These are phyloP conservation scores for Fragilaria radians DNA, from an alignment of 108 stramenopile species.

Conservation along the genomic window DNA sequence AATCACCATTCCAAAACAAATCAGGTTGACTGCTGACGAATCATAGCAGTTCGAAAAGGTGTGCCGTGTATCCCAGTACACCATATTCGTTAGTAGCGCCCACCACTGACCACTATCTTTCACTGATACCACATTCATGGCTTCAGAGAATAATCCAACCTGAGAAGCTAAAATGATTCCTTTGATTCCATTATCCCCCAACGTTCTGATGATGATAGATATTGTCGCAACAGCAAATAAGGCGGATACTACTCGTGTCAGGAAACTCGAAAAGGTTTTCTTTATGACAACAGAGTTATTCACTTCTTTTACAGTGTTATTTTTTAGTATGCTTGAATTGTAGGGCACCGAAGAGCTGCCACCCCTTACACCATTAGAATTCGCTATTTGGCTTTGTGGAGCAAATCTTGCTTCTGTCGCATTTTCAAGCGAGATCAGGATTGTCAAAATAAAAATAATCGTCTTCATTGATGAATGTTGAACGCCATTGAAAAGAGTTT, in stretches of 20 bases:
- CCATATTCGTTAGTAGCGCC: not conserved
- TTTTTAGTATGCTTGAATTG: too few species aligned
- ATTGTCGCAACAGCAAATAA: not conserved
- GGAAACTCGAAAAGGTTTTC: not conserved
- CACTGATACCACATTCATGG: not conserved
- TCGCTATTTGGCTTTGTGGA: too few species aligned
- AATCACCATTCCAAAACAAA: constrained; percentile 1
- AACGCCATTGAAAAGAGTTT: too few species aligned
- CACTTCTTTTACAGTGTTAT: too few species aligned
- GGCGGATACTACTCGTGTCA: not conserved
- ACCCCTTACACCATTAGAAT: too few species aligned
- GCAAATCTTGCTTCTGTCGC: too few species aligned
- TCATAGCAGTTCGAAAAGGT: not conserved
- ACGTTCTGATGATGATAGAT: not conserved
- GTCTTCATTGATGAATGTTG: too few species aligned
- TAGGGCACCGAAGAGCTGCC: too few species aligned
- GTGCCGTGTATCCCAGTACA: not conserved
- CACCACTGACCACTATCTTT: not conserved
- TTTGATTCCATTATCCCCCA: not conserved
- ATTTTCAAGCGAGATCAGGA: too few species aligned
- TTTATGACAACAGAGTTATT: too few species aligned
- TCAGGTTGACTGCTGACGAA: not conserved
- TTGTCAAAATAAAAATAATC: too few species aligned
- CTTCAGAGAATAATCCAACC: not conserved
- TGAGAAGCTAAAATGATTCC: not conserved